Conservation (phyloP, 2,329 filamentous ascomycete genomes). For the Sclerotinia sclerotiorum region DNA sequence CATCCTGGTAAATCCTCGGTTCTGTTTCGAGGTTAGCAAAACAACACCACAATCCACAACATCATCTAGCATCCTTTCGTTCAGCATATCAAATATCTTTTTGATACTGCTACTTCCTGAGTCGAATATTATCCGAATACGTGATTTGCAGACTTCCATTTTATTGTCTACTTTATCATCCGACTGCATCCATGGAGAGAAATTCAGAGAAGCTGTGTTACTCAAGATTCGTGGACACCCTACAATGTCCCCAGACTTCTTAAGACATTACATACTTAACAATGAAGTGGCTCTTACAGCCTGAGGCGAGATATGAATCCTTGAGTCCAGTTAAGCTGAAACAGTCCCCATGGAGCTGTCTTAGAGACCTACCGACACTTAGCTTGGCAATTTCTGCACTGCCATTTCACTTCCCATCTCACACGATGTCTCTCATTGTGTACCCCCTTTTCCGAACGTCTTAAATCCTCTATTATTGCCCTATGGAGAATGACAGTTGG, state of each 20-base stretch:
- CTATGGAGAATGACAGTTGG: not conserved
- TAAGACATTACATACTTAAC: not conserved
- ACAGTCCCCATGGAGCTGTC: not conserved
- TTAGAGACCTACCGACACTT: not conserved
- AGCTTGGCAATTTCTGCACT: constrained; percentile 1
- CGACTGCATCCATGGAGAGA: not conserved
- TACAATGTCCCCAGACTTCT: not conserved
- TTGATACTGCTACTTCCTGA: not conserved
- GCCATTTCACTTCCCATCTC: not conserved
- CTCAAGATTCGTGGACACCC: not conserved
- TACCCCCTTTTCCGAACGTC: too few species aligned
- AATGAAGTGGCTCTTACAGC: not conserved
- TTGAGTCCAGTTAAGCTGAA: not conserved
- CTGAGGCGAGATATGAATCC: not conserved
- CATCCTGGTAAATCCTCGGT: constrained; percentile 7
- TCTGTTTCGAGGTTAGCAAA: not conserved
- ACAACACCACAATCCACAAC: not conserved
- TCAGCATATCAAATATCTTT: not conserved
- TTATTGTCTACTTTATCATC: not conserved
- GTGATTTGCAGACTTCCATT: not conserved
- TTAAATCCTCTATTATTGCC: too few species aligned
- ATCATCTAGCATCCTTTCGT: not conserved
- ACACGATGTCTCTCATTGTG: not conserved
- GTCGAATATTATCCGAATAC: too few species aligned
- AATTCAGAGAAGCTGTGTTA: not conserved